Evolutionary conservation across 495 filamentous ascomycete species (phyloP).

Genomic region (Ramalina peruviana): DNA sequence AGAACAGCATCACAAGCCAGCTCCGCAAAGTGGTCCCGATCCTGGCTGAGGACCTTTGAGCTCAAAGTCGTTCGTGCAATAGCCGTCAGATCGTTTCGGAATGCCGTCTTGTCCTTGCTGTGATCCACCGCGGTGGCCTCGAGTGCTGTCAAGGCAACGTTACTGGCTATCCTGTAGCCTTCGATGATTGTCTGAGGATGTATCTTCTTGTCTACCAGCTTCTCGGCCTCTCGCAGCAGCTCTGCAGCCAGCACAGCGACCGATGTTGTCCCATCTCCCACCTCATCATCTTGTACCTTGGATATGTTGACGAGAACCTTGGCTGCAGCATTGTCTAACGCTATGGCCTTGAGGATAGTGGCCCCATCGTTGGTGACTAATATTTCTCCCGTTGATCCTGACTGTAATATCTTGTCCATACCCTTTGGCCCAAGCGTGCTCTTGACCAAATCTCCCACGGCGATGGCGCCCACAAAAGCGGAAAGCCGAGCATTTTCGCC

Average conservation of each 20-base stretch:
- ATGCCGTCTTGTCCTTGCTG: slow-evolving; percentile 64
- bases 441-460: slow-evolving; percentile 93
- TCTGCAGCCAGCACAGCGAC: slow-evolving; percentile 92
- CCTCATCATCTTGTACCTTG: slow-evolving; percentile 97
- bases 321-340: slow-evolving; percentile 95
- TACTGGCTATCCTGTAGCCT: slow-evolving; percentile 91
- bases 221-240: slow-evolving; percentile 89
- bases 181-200: slow-evolving; percentile 99
- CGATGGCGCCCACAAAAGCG: slow-evolving; percentile 93
- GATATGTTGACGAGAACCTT: slow-evolving; percentile 98
- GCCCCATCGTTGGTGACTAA: slow-evolving; percentile 98
- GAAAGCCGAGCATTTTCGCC: slow-evolving; percentile 97
- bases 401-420: slow-evolving; percentile 99
- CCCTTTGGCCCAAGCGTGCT: slow-evolving; percentile 94
- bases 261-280: slow-evolving; percentile 87
- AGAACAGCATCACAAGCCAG: slow-evolving; percentile 89
- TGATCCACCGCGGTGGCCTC: slow-evolving; percentile 78
- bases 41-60: slow-evolving; percentile 93
- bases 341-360: slow-evolving; percentile 95
- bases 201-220: slow-evolving; percentile 92
- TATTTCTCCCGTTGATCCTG: slow-evolving; percentile 90
- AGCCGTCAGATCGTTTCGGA: slow-evolving; percentile 75
- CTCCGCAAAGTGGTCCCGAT: slow-evolving; percentile 79
- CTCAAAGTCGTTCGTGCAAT: slow-evolving; percentile 95
- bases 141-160: slow-evolving; percentile 71